Conservation (phyloP, 2,329 filamentous ascomycete genomes). For the Trichoderma koningiopsis region DNA sequence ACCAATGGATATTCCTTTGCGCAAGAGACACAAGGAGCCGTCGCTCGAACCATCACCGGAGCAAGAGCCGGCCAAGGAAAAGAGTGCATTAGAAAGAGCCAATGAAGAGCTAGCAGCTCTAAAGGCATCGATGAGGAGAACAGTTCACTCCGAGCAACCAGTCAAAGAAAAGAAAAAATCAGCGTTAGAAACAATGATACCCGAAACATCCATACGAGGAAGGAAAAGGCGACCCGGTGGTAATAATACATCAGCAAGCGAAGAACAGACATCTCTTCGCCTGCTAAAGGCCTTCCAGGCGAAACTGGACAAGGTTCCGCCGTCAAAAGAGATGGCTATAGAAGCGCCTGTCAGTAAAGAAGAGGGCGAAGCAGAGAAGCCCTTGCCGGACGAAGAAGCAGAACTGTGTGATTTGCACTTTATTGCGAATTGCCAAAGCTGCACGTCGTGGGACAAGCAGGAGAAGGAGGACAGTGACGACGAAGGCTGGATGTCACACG, state of each 20-base stretch:
- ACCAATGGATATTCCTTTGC: neutral
- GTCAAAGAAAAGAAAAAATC: conserved; percentile 64
- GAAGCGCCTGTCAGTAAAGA: conserved; percentile 46
- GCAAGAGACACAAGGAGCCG: conserved; percentile 24
- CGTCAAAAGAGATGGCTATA: conserved; percentile 41
- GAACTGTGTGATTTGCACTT: conserved; percentile 91
- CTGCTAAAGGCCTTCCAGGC: conserved; percentile 78
- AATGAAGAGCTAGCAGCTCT: conserved; percentile 80
- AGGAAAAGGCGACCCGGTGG: conserved; percentile 68
- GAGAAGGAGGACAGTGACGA: conserved; percentile 62
- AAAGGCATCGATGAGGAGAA: conserved; percentile 79
- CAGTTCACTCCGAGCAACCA: conserved; percentile 49
- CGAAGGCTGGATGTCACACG: conserved; percentile 82
- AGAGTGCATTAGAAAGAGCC: conserved; percentile 65
- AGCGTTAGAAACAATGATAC: conserved; percentile 72
- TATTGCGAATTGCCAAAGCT: conserved; percentile 92
- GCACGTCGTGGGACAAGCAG: conserved; percentile 76
- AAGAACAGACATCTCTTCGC: conserved; percentile 67
- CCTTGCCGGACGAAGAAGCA: conserved; percentile 63
- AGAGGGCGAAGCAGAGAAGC: conserved; percentile 34
- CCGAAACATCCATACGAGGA: conserved; percentile 68
- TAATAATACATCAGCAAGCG: conserved; percentile 51
- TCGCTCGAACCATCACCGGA: conserved; percentile 32
- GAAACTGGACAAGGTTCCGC: conserved; percentile 64
- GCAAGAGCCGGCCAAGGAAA: conserved; percentile 44